Evolutionary conservation across 1,139 yeast genomes (phyloP), one percentile per base, ranked within the genome.

Genomic region (Meyerozyma guilliermondii): DNA sequence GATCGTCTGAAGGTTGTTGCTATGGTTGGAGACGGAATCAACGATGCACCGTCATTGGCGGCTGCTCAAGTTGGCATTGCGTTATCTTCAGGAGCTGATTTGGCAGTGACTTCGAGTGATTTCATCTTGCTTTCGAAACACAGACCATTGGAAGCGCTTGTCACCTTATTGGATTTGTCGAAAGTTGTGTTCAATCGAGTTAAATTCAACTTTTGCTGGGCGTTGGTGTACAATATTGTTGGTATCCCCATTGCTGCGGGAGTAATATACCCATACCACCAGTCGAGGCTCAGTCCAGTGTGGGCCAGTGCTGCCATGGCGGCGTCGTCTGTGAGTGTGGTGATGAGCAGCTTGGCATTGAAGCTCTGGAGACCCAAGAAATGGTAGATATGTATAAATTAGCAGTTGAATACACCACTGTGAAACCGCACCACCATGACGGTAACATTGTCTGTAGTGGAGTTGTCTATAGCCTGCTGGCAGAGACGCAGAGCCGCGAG

Each of bases 381-480:
- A 11, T 26, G 28, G 28, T 34, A 37, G 35, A 33, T 33, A 33
- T n/a, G n/a, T n/a, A n/a, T n/a, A 5, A 31, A 31, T 22, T 31
- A 31, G 23, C 53, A 47, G 42, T 16, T 23, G 9, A 75, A 74
- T 7, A 78, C 76, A 14, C 66, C 58, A 22, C 66, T 60, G 52
- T 81, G 82, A 47, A 85, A 71, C 43, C 77, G 67, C 3, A 85
- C 80, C 23, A 92, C 89, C 97, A 92, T 88, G 26, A 87, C 94
- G 0, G 98, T 91, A 35, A 92, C 80, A 60, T 92, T 92, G 63
- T 92, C 99, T 3, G 96, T 85, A 14, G 96, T 85, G 36, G 86
- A 81, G 51, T 81, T 76, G 46, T 81, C 81, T 61, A 94, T 72
- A 1, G 99, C 98, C 53, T 80, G 74, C 46, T 80, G 77, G 45